Evolutionary conservation across 163 green algal species (phyloP).

Genomic region (Picocystis sp.): DNA sequence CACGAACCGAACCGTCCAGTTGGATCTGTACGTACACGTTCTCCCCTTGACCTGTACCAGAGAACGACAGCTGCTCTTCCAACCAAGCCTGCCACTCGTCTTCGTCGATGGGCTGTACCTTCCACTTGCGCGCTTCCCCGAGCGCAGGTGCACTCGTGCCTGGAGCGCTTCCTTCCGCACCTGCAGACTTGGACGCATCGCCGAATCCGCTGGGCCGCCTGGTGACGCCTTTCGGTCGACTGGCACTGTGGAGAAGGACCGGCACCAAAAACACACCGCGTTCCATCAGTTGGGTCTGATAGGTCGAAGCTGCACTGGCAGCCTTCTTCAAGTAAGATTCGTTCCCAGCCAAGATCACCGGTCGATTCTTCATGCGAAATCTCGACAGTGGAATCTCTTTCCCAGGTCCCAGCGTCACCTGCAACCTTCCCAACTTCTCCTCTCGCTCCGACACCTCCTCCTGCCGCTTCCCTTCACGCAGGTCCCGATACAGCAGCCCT

Average conservation of each 20-base stretch:
- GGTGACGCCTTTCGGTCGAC: not conserved
- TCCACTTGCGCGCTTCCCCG: not conserved
- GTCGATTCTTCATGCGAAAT: not conserved
- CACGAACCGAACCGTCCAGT: slow-evolving; percentile 64
- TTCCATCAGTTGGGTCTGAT: slow-evolving; percentile 29
- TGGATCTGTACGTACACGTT: slow-evolving; percentile 45
- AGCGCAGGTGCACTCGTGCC: slow-evolving; percentile 10
- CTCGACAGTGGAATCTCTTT: slow-evolving; percentile 2
- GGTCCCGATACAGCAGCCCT: slow-evolving; percentile 51
- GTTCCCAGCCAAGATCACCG: slow-evolving; percentile 6
- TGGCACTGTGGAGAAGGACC: slow-evolving; percentile 8
- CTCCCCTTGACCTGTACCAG: not conserved
- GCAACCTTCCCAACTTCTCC: slow-evolving; percentile 46
- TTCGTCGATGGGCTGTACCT: not conserved
- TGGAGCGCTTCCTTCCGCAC: slow-evolving; percentile 1
- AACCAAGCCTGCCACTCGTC: not conserved
- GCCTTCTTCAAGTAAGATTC: slow-evolving; percentile 31
- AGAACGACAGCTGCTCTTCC: not conserved
- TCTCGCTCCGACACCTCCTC: slow-evolving; percentile 42
- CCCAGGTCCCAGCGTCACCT: slow-evolving; percentile 22
- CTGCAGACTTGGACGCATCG: not conserved
- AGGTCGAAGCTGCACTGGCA: slow-evolving; percentile 32
- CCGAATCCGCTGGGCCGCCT: not conserved
- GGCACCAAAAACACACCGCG: slow-evolving; percentile 41
- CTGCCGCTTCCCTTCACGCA: slow-evolving; percentile 29